Conservation (phyloP, 2,329 filamentous ascomycete species). For the Trichoderma arundinaceum region DNA sequence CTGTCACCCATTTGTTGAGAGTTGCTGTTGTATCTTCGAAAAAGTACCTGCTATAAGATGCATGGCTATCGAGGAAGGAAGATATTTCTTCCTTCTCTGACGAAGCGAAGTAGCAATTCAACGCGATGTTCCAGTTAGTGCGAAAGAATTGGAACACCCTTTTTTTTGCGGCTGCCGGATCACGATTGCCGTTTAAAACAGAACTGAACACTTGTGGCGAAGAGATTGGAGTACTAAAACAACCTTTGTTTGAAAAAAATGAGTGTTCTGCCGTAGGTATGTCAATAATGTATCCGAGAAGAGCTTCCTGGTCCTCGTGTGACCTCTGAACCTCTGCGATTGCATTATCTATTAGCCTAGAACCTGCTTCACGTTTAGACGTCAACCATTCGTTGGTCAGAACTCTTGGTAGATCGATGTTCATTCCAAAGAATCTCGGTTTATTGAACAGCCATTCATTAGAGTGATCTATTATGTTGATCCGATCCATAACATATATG, state of each 20-base stretch:
- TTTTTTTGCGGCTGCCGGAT: neutral
- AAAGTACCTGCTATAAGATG: neutral
- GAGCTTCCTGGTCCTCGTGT: neutral
- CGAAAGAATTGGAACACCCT: neutral
- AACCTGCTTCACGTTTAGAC: no score
- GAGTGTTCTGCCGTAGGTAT: neutral
- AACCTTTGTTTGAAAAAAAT: neutral
- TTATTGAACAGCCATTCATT: neutral
- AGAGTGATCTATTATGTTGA: no score
- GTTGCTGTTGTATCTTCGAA: neutral
- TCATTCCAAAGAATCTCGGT: neutral
- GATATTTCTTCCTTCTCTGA: conserved; percentile 4
- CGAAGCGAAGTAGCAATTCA: neutral
- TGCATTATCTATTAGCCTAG: neutral
- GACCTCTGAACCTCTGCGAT: neutral
- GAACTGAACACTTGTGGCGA: neutral
- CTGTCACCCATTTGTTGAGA: conserved; percentile 6
- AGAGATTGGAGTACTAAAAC: neutral
- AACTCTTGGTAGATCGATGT: neutral
- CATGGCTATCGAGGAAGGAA: neutral
- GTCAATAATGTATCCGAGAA: conserved; percentile 4
- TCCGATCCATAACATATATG: neutral
- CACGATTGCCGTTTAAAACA: neutral
- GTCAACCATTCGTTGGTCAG: no score
- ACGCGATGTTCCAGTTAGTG: neutral